phyloP scores from a whole-genome alignment of 805 yeast species.

The Sporopachydermia lactativora region DNA sequence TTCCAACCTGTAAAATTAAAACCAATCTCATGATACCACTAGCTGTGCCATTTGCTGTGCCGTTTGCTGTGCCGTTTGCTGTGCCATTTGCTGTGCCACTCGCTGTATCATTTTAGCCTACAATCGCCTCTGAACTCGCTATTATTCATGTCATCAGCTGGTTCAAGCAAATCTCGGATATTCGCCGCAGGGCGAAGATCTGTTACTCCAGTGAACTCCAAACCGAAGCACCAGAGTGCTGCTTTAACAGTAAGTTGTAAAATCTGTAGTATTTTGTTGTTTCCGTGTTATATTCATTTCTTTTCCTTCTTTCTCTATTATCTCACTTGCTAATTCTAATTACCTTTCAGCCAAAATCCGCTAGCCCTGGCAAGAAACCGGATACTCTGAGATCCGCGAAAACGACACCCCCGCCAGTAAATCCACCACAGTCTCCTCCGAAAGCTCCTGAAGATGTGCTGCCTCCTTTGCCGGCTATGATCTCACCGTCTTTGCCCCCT shows the following conservation, averaged over 20 bases:
- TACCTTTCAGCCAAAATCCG: not conserved
- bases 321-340: too few relatives aligned
- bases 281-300: too few relatives aligned
- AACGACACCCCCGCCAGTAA: not conserved
- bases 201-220: not conserved
- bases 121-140: too few relatives aligned
- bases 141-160: not conserved
- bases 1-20: too few relatives aligned
- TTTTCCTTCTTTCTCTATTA: too few relatives aligned
- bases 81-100: too few relatives aligned
- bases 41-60: too few relatives aligned
- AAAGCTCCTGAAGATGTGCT: not conserved
- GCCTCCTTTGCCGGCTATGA: slow-evolving; percentile 1
- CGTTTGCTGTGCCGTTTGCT: too few relatives aligned
- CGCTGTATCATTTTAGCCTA: too few relatives aligned
- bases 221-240: not conserved
- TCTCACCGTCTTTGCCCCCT: not conserved
- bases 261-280: too few relatives aligned
- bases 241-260: not conserved
- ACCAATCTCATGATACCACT: too few relatives aligned
- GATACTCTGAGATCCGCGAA: not conserved
- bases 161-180: not conserved
- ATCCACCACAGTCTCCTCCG: not conserved
- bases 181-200: not conserved
- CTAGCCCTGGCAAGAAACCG: not conserved